Evolutionary conservation across 2,329 filamentous ascomycete genomes (phyloP).

Genomic region (Arachnomyces sp.): DNA sequence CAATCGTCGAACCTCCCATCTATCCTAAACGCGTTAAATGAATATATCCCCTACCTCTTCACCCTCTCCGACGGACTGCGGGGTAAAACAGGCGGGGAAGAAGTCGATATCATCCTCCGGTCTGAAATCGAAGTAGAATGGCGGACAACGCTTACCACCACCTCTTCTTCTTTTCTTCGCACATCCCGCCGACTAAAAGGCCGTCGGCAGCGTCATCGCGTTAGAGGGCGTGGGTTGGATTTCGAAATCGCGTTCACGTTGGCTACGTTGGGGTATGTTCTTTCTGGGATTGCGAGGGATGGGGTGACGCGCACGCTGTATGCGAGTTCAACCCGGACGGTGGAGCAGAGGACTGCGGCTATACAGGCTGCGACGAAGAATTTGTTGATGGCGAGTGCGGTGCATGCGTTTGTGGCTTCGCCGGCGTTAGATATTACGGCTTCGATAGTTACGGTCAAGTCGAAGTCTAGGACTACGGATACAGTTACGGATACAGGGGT

Average conservation of each 20-base stretch:
- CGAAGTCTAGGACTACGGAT: neutral
- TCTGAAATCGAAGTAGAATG: slow-evolving; percentile 65
- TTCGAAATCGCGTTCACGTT: slow-evolving; percentile 76
- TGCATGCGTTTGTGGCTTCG: slow-evolving; percentile 63
- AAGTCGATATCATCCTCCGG: slow-evolving; percentile 59
- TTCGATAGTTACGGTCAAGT: slow-evolving; percentile 40
- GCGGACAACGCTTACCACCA: slow-evolving; percentile 68
- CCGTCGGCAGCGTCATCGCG: slow-evolving; percentile 51
- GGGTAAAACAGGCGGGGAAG: slow-evolving; percentile 42
- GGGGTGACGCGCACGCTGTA: slow-evolving; percentile 64
- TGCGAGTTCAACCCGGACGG: slow-evolving; percentile 52
- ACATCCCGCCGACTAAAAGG: slow-evolving; percentile 10
- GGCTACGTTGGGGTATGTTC: slow-evolving; percentile 65
- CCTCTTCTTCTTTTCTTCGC: slow-evolving; percentile 16
- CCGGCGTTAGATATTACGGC: slow-evolving; percentile 44
- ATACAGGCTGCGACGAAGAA: slow-evolving; percentile 68
- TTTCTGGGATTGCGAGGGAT: slow-evolving; percentile 63
- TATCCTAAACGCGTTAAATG: slow-evolving; percentile 60
- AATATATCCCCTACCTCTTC: slow-evolving; percentile 77
- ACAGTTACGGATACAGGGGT: slow-evolving; percentile 1
- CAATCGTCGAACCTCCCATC: slow-evolving; percentile 62
- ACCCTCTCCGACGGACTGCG: slow-evolving; percentile 66
- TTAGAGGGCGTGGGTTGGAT: slow-evolving; percentile 64
- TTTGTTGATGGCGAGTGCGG: slow-evolving; percentile 67
- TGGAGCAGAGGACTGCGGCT: slow-evolving; percentile 59